phyloP scores from a whole-genome alignment of 202 grass and related monocot genomes.

The Carex sylvatica region DNA sequence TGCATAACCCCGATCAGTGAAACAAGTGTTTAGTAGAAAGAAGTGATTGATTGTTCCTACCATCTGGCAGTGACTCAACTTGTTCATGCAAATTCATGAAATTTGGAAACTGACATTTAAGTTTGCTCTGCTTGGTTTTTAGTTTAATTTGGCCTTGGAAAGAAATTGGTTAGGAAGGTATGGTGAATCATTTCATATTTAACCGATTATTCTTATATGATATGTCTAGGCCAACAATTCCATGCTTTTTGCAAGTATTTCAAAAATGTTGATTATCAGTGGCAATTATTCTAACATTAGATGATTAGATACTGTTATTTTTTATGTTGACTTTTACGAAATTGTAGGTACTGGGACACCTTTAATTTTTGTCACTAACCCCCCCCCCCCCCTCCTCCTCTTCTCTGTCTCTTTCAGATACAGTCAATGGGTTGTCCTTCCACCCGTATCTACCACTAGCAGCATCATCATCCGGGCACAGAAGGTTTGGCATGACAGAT shows the following conservation, averaged over 20 bases:
- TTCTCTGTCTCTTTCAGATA: conserved; percentile 60
- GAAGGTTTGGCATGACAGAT: conserved; percentile 63
- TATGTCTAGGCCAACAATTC: conserved; percentile 4
- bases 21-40: not conserved
- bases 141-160: not conserved
- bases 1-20: not conserved
- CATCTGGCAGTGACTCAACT: not conserved
- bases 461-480: conserved; percentile 78
- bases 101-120: not conserved
- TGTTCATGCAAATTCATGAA: not conserved
- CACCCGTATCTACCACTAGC: conserved; percentile 79
- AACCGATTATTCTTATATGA: not conserved
- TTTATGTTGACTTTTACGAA: not conserved
- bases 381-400: not conserved
- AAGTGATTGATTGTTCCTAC: not conserved
- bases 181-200: not conserved
- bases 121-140: not conserved
- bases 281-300: not conserved
- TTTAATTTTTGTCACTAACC: not conserved
- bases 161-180: not conserved
- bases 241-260: not conserved
- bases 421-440: conserved; percentile 71
- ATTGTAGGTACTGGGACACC: too few species aligned
- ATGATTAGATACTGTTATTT: not conserved
- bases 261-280: not conserved